phyloP scores from a whole-genome alignment of 352 stramenopile genomes.

The Salisapilia sapeloensis region DNA sequence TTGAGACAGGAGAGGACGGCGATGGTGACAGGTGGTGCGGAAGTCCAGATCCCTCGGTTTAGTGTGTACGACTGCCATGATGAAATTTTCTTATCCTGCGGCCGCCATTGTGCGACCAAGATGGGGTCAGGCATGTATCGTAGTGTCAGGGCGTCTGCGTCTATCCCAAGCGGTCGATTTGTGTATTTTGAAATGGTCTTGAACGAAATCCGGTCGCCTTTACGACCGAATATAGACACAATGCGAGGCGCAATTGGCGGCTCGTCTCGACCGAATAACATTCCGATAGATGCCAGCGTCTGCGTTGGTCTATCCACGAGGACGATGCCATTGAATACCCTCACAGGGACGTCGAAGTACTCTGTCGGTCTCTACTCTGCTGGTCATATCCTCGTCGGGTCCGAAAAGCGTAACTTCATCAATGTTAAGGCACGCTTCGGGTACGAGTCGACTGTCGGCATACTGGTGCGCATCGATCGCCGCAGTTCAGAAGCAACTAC shows the following conservation, averaged over 20 bases:
- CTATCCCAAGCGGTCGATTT: conserved; percentile 41
- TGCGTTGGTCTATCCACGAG: conserved; percentile 67
- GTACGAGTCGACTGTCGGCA: conserved; percentile 51
- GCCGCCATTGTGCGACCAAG: conserved; percentile 69
- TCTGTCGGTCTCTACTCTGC: conserved; percentile 77
- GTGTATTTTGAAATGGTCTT: conserved; percentile 81
- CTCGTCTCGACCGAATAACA: background rate
- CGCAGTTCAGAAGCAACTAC: conserved; percentile 4
- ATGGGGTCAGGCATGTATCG: conserved; percentile 55
- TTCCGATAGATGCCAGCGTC: conserved; percentile 35
- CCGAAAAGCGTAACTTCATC: conserved; percentile 32
- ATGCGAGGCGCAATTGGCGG: background rate
- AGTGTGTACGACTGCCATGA: conserved; percentile 66
- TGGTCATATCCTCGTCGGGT: conserved; percentile 52
- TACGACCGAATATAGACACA: conserved; percentile 5
- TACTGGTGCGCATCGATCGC: conserved; percentile 44
- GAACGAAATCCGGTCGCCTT: conserved; percentile 17
- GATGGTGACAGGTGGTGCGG: conserved; percentile 36
- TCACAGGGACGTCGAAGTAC: conserved; percentile 61
- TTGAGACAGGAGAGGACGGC: conserved; percentile 54
- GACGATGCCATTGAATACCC: conserved; percentile 57
- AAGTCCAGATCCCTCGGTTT: conserved; percentile 49
- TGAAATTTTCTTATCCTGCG: conserved; percentile 77
- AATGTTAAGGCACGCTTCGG: conserved; percentile 32
- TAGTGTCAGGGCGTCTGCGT: conserved; percentile 45